Percentiles rank a stretch among this genome's conserved stretches.
phyloP scores from a whole-genome alignment of 2,329 filamentous ascomycete genomes.

The Neonectria hederae region DNA sequence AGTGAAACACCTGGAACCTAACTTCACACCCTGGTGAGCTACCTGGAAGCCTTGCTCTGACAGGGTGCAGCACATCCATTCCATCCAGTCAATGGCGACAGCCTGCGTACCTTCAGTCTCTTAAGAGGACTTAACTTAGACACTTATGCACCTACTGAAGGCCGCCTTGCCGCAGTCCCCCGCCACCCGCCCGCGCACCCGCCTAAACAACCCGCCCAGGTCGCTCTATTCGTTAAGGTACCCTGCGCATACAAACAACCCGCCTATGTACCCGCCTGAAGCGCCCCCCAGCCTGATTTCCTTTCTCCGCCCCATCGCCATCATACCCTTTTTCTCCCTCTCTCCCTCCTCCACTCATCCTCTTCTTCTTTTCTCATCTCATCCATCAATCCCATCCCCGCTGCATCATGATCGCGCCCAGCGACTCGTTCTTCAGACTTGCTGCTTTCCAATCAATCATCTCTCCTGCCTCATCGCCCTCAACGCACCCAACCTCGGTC shows the following conservation, averaged over 20 bases:
- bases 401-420: conserved; percentile 41
- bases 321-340: conserved; percentile 33
- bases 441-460: conserved; percentile 33
- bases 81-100: not conserved
- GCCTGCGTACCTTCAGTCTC: conserved; percentile 8
- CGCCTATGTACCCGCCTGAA: conserved; percentile 13
- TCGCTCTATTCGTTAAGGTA: not conserved
- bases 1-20: not conserved
- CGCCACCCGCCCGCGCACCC: not conserved
- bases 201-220: not conserved
- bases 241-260: not conserved
- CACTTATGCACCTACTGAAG: conserved; percentile 8
- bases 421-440: conserved; percentile 34
- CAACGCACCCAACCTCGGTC: conserved; percentile 24
- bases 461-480: conserved; percentile 27
- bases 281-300: conserved; percentile 8
- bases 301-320: conserved; percentile 24
- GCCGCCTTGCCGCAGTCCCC: not conserved
- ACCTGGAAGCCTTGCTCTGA: not conserved
- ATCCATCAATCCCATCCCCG: conserved; percentile 30
- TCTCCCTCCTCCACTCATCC: conserved; percentile 7
- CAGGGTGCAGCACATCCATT: not conserved
- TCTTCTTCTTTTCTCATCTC: conserved; percentile 25
- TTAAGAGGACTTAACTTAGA: conserved; percentile 3
- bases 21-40: not conserved